These are phyloP conservation scores for Colletotrichum incanum DNA, from an alignment of 2,329 filamentous ascomycete species.

Conservation along the genomic window DNA sequence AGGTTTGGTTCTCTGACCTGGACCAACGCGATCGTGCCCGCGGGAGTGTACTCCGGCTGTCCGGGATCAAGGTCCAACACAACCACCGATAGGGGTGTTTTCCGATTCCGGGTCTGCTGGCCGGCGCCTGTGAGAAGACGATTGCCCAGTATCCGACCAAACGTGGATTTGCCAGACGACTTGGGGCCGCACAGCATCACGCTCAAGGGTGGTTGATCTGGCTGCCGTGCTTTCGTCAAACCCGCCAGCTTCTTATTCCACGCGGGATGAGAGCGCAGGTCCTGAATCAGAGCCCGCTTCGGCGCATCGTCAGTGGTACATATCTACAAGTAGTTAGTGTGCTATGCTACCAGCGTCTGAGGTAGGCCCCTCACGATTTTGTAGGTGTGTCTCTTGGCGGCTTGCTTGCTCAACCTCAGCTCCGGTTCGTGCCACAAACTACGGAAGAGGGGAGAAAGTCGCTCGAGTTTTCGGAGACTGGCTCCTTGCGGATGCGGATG, in stretches of 20 bases:
- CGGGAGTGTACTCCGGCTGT: slow-evolving; percentile 81
- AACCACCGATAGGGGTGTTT: slow-evolving; percentile 56
- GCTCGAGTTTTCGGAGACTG: slow-evolving; percentile 68
- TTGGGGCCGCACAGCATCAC: slow-evolving; percentile 79
- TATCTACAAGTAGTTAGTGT: slow-evolving; percentile 60
- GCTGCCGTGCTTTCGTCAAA: slow-evolving; percentile 54
- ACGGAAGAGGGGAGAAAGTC: slow-evolving; percentile 76
- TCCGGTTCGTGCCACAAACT: slow-evolving; percentile 74
- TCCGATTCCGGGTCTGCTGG: slow-evolving; percentile 45
- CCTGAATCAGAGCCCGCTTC: slow-evolving; percentile 65
- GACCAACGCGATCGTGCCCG: slow-evolving; percentile 79
- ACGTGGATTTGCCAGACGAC: slow-evolving; percentile 83
- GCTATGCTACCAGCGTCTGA: slow-evolving; percentile 16
- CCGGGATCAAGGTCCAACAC: slow-evolving; percentile 82
- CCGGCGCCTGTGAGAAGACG: slow-evolving; percentile 70
- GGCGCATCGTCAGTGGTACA: slow-evolving; percentile 68
- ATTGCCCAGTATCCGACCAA: slow-evolving; percentile 77
- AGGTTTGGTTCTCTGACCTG: slow-evolving; percentile 74
- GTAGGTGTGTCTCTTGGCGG: slow-evolving; percentile 56
- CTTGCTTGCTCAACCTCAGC: slow-evolving; percentile 45
- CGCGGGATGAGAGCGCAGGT: slow-evolving; percentile 70
- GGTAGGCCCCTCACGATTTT: slow-evolving; percentile 61
- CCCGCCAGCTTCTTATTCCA: slow-evolving; percentile 74
- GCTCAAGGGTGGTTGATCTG: slow-evolving; percentile 52
- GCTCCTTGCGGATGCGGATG: slow-evolving; percentile 65